Base-by-base conservation (phyloP, 2,329 filamentous ascomycete genomes). In the Cordyceps tenuipes region DNA sequence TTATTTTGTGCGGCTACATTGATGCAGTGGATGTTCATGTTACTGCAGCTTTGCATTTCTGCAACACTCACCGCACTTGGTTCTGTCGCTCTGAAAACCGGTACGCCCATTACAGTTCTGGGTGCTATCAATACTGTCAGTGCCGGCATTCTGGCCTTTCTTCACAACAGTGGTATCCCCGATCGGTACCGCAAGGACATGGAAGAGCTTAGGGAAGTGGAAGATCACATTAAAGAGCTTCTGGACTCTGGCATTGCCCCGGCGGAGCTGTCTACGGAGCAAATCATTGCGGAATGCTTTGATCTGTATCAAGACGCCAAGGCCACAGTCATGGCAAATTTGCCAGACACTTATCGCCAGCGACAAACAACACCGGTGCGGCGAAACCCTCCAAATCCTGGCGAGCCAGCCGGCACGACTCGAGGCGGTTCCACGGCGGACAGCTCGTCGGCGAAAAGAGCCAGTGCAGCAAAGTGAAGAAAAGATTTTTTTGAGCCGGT, bases 91-190 rank as follows among this genome's bases (percentile, higher is more conserved):
- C 61, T 65, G 26, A 61, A 68, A 13, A 59, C 74, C 13, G 74
- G 75, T 13, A 75, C 70, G 1, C 68, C 73, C 17, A 79, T 82
- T 59, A 81, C 79, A 2, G 62, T 76, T n/a, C 73, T 82, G 8
- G 79, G 77, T 1, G 79, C 77, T 6, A 64, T 75, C 61, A 82
- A 81, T 66, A 82, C 80, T 0, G 68, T 79, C 59, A 71, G 76
- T 46, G 77, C 80, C 8, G 80, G 80, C 1, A 65, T 82, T 7
- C 71, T 82, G 5, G 80, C 78, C 3, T 70, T 82, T 17, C 64
- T 82, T 61, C 79, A 82, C 68, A 82, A 82, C 65, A 81, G 78
- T 61, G 80, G 80, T 1, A 66, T 82, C 19, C 79, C 80, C 2
- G 77, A 81, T 62, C 70, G 79, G 8, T 82, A 81, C 63, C 73